Evolutionary conservation across 2,329 filamentous ascomycete species (phyloP).

Genomic region (Xylaria sp.): DNA sequence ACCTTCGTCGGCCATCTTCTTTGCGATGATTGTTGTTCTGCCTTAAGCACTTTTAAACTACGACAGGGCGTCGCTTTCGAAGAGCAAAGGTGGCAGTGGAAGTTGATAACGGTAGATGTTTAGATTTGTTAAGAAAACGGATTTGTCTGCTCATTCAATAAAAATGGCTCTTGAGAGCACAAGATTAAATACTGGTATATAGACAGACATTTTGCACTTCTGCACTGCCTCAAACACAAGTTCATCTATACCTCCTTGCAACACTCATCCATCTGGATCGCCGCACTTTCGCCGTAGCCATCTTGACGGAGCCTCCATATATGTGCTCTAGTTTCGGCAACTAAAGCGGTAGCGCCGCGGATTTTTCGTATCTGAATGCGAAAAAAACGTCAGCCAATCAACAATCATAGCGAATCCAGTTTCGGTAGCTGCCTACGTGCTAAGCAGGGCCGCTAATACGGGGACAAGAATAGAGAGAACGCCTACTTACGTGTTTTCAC

Average conservation of each 20-base stretch:
- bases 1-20: slow-evolving; percentile 26
- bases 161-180: not conserved
- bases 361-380: slow-evolving; percentile 18
- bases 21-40: not conserved
- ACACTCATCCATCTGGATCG: not conserved
- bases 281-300: not conserved
- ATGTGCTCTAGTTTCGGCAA: not conserved
- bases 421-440: not conserved
- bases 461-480: not conserved
- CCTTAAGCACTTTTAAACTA: not conserved
- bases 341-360: slow-evolving; percentile 1
- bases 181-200: not conserved
- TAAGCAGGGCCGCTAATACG: not conserved
- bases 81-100: not conserved
- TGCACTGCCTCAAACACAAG: not conserved
- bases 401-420: not conserved
- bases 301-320: not conserved
- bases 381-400: slow-evolving; percentile 24
- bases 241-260: not conserved
- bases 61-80: not conserved
- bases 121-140: not conserved
- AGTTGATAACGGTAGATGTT: not conserved
- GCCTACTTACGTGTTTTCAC: not conserved
- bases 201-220: not conserved
- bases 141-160: not conserved